Conservation (phyloP, 164 flowering plant species). For the Vitis amurensis region DNA sequence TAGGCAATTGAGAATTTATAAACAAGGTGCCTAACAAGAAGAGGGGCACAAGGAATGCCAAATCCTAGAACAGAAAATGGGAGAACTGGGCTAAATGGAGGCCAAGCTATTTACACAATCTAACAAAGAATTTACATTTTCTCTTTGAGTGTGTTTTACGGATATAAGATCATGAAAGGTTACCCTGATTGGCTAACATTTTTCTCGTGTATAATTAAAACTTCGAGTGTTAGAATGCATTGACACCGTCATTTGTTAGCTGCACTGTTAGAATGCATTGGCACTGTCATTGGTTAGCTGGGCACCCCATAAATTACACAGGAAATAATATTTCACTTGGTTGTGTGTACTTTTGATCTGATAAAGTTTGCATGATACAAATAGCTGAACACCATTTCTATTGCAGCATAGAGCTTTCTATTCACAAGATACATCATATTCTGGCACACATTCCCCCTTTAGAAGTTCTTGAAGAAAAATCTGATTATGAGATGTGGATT, state of each 20-base stretch:
- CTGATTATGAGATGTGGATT: slow-evolving; percentile 68
- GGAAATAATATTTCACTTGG: too few species aligned
- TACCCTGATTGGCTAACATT: not conserved
- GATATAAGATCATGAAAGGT: not conserved
- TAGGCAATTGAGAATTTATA: too few species aligned
- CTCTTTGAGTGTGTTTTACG: not conserved
- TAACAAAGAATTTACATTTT: too few species aligned
- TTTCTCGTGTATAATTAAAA: not conserved
- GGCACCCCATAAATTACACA: too few species aligned
- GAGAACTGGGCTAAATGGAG: too few species aligned
- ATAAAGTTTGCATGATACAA: not conserved
- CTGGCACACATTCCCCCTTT: slow-evolving; percentile 55
- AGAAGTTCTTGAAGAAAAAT: slow-evolving; percentile 31
- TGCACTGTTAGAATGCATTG: not conserved
- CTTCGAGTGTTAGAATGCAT: not conserved
- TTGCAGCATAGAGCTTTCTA: slow-evolving; percentile 46
- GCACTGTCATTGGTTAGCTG: too few species aligned
- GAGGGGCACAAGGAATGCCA: too few species aligned
- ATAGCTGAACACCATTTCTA: not conserved
- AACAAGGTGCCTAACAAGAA: too few species aligned
- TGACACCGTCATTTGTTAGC: not conserved
- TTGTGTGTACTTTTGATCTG: not conserved
- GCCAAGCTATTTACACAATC: too few species aligned
- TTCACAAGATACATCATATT: slow-evolving; percentile 53
- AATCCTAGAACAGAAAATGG: too few species aligned